These are phyloP conservation scores for Cryptococcus wingfieldii DNA, from an alignment of 1,284 basidiomycete species.

Conservation along the genomic window DNA sequence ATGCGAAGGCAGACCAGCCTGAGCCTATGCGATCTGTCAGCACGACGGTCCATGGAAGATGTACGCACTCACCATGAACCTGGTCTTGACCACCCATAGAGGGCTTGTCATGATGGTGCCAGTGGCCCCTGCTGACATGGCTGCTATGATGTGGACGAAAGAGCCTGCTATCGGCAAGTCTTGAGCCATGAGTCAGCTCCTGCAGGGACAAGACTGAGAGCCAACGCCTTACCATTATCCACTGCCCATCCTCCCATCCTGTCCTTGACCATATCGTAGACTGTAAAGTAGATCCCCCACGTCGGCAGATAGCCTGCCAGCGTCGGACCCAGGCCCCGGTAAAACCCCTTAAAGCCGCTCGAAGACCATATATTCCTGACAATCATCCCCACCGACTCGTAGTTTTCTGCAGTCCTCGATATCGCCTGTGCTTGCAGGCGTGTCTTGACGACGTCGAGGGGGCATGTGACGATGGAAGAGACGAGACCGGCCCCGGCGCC, in stretches of 20 bases:
- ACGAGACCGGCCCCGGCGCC: conserved; percentile 70
- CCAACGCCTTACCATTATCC: conserved; percentile 25
- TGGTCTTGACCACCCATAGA: conserved; percentile 93
- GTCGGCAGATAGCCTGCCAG: conserved; percentile 91
- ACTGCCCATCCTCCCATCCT: conserved; percentile 59
- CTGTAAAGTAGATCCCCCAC: conserved; percentile 97
- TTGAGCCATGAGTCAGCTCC: conserved; percentile 1
- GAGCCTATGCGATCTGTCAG: conserved; percentile 30
- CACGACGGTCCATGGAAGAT: not conserved
- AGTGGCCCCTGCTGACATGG: conserved; percentile 84
- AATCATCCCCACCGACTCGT: conserved; percentile 74
- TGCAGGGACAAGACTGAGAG: not conserved
- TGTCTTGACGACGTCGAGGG: conserved; percentile 96
- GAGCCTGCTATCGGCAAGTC: conserved; percentile 25
- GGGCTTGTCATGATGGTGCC: conserved; percentile 90
- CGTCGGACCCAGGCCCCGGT: conserved; percentile 91
- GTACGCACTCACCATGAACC: conserved; percentile 75
- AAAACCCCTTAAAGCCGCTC: conserved; percentile 79
- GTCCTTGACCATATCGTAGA: conserved; percentile 89
- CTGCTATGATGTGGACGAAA: conserved; percentile 73
- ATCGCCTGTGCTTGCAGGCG: conserved; percentile 85
- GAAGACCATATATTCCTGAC: conserved; percentile 65
- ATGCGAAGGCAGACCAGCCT: conserved; percentile 58
- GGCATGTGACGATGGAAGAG: conserved; percentile 90
- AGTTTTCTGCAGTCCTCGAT: conserved; percentile 61